Evolutionary conservation across 352 stramenopile genomes (phyloP), one percentile per base, ranked within the genome.

Genomic region (Globisporangium splendens): DNA sequence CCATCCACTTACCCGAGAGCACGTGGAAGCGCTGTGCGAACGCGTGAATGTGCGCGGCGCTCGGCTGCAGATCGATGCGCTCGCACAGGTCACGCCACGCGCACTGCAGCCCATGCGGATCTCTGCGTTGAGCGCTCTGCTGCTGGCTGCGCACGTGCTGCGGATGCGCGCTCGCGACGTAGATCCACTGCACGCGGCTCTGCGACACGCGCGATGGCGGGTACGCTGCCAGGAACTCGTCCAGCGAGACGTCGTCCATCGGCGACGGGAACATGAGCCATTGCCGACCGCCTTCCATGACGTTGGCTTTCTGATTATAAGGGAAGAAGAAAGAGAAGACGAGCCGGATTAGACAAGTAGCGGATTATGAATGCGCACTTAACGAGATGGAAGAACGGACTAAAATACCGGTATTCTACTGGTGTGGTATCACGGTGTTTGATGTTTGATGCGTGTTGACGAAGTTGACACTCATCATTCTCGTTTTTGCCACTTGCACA

Each of bases 1-100:
- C 42, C 51, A 65, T 60, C 59, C 59, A 60, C 46, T 60, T 65
- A 35, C 59, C 59, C 14, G 28, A 50, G 13, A 65, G 50, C 43
- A 65, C 59, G 1, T 39, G 20, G 12, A 46, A 18, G 6, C 17
- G 42, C 2, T 24, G 46, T 8, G 59, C 59, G 21, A 60, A 20
- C 13, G 10, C 3, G 5, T 46, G 20, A 15, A 65, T 22, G 38
- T 55, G 43, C 21, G 31, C 21, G 14, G 28, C 43, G 5, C 18
- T 54, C 14, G 54, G 15, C 20, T 46, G 43, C 20, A 47, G 50
- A 20, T 24, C 14, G 6, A 22, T 35, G 0, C 3, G 39, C 6
- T 60, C 15, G n/a, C 20, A 46, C n/a, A 59, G 51, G 22, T n/a
- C 18, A 1, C 6, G 15, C 59, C 59, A 65, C 35, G 31, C 44